A percentile compares a stretch with the other conserved stretches of the same genome.
Conservation (phyloP, 768 basidiomycete genomes). For the Suillus bovinus region DNA sequence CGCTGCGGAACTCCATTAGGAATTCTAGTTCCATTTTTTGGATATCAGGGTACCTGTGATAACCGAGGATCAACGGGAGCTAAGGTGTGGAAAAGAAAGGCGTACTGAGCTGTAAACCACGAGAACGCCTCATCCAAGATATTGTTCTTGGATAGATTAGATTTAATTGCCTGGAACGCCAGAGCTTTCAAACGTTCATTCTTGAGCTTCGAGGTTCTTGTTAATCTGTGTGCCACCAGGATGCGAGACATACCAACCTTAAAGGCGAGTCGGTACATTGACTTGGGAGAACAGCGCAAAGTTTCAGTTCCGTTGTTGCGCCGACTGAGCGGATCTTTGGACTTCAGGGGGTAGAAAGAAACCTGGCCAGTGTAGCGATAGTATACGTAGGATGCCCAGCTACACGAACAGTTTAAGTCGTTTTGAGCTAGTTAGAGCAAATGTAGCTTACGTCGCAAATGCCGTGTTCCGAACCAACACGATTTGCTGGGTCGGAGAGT, state of each 20-base stretch:
- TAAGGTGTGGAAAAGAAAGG: not conserved
- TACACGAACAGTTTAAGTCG: constrained; percentile 4
- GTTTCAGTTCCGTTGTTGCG: not conserved
- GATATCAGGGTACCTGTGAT: constrained; percentile 20
- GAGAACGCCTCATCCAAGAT: constrained; percentile 31
- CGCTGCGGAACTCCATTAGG: not conserved
- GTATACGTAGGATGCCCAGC: constrained; percentile 30
- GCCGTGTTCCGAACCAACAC: constrained; percentile 31
- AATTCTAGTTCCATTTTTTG: constrained; percentile 7
- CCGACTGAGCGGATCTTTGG: constrained; percentile 6
- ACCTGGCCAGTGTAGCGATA: constrained; percentile 33
- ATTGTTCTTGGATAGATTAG: constrained; percentile 25
- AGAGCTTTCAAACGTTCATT: not conserved
- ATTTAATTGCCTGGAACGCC: constrained; percentile 24
- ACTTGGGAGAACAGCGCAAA: constrained; percentile 36
- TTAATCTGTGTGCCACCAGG: not conserved
- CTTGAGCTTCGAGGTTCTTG: not conserved
- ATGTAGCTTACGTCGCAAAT: constrained; percentile 25
- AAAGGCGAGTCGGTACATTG: constrained; percentile 37
- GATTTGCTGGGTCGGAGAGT: constrained; percentile 23
- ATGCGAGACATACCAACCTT: constrained; percentile 15
- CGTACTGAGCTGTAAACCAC: constrained; percentile 31
- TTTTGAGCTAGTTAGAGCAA: not conserved
- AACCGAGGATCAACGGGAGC: not conserved
- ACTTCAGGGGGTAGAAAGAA: constrained; percentile 26